A percentile compares a stretch with the other conserved stretches of the same genome.
phyloP scores from a whole-genome alignment of 345 rosid genomes.

The Rhodomyrtus tomentosa region DNA sequence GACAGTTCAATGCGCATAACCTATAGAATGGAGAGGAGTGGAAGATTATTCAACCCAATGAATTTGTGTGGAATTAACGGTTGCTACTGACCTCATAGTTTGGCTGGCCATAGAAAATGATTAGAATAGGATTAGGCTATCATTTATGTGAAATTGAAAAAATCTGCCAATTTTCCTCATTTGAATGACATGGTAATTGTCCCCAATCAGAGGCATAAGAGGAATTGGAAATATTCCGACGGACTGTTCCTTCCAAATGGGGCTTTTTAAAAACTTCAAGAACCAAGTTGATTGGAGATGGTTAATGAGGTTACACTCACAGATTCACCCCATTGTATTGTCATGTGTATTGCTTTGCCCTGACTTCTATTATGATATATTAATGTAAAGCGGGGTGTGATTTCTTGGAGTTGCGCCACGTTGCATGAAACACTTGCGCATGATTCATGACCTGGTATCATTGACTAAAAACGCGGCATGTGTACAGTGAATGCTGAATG shows the following conservation, averaged over 20 bases:
- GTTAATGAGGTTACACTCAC: background rate
- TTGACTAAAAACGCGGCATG: background rate
- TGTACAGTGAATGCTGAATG: background rate
- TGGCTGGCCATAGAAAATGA: background rate
- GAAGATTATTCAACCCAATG: background rate
- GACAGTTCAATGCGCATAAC: background rate
- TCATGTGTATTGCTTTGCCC: background rate
- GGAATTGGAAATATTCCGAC: background rate
- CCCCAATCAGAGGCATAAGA: conserved; percentile 2
- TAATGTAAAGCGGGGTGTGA: background rate
- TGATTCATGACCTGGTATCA: background rate
- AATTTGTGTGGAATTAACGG: background rate
- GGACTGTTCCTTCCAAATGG: background rate
- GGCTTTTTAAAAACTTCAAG: background rate
- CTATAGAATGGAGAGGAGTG: background rate
- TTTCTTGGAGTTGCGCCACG: background rate
- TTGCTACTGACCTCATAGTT: background rate
- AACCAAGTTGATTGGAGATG: background rate
- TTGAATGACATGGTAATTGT: background rate
- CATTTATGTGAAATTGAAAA: background rate
- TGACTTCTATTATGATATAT: background rate
- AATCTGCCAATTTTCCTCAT: background rate
- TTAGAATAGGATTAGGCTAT: background rate
- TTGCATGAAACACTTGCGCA: background rate
- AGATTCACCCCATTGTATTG: background rate